Evolutionary conservation across 768 basidiomycete genomes (phyloP), one percentile per base, ranked within the genome.

Genomic region (Leucosporidium scottii): DNA sequence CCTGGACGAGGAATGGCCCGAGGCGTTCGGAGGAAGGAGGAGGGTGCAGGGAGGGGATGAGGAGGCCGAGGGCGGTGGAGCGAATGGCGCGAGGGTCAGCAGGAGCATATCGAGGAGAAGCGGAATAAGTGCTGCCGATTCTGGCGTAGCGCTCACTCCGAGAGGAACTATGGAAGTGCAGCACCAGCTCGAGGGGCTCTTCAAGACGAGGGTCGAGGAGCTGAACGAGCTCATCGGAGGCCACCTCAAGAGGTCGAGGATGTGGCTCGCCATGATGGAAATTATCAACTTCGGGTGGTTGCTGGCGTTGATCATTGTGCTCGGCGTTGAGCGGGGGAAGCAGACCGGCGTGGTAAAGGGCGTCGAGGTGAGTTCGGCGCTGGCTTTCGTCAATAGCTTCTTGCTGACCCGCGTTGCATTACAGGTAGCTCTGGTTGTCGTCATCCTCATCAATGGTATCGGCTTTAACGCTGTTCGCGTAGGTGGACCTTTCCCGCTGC

Each of bases 371-470:
- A 48, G 39, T 44, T 44, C 39, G 39, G 39, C 39, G 39, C 6
- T 34, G 34, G 34, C 10, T 34, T 34, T 34, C 34, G 34, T 4
- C 34, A 10, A 4, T 34, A 10, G 39, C 39, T 44, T 17, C 58
- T 18, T 6, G 12, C 10, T n/a, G 36, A 3, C 34, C 17, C 48
- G 8, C 39, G 2, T 12, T 48, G 6, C 47, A 1, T 10, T 2
- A 8, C 59, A 70, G 69, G 61, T 70, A 23, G 69, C 51, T 13
- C 58, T 71, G 18, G 64, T 71, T 18, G 49, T 65, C 17, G 54
- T 71, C 47, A 71, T 71, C 51, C 64, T 71, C 30, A 36, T 68
- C 12, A 65, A 62, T 18, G 70, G 66, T 3, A 50, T 59, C 23
- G 66, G 44, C 25, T 49, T 67, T 53, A 71, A 68, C 54, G 66